phyloP scores from a whole-genome alignment of 768 basidiomycete genomes.

The Rhodosporidiobolus odoratus region DNA sequence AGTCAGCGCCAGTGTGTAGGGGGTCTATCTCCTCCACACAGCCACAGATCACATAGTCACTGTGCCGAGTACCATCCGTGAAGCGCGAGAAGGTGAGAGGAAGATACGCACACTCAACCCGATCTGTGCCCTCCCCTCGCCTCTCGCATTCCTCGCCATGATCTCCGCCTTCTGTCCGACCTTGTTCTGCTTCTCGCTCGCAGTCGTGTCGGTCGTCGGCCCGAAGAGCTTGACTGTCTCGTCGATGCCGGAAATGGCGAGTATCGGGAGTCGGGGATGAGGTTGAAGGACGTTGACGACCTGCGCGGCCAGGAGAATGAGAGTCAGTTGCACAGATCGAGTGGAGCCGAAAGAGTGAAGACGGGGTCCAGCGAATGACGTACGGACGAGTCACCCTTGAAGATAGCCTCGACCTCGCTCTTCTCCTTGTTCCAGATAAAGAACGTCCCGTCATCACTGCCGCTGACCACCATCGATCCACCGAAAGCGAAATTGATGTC shows the following conservation, averaged over 20 bases:
- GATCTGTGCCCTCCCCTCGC: neutral
- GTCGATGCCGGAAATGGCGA: slow-evolving; percentile 40
- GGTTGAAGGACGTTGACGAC: slow-evolving; percentile 40
- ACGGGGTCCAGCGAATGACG: no score
- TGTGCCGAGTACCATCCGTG: neutral
- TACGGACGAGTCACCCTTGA: slow-evolving; percentile 31
- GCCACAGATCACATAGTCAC: no score
- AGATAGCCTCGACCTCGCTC: slow-evolving; percentile 29
- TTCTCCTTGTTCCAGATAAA: slow-evolving; percentile 31
- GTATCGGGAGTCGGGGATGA: slow-evolving; percentile 38
- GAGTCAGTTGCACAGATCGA: neutral
- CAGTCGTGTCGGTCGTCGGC: slow-evolving; percentile 16
- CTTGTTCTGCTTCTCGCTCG: slow-evolving; percentile 6
- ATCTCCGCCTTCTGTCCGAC: slow-evolving; percentile 8
- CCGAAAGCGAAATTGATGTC: slow-evolving; percentile 39
- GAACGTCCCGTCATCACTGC: slow-evolving; percentile 35
- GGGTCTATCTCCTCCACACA: no score
- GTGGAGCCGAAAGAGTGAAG: neutral
- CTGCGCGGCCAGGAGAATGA: neutral
- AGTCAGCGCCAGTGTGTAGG: neutral
- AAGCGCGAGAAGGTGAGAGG: neutral
- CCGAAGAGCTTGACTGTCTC: slow-evolving; percentile 39
- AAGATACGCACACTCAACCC: neutral
- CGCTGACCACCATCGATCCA: slow-evolving; percentile 24
- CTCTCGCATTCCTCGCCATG: neutral